Evolutionary conservation across 257 asterid species (phyloP), one percentile per base, ranked within the genome.

Genomic region (Nicotiana undulata): DNA sequence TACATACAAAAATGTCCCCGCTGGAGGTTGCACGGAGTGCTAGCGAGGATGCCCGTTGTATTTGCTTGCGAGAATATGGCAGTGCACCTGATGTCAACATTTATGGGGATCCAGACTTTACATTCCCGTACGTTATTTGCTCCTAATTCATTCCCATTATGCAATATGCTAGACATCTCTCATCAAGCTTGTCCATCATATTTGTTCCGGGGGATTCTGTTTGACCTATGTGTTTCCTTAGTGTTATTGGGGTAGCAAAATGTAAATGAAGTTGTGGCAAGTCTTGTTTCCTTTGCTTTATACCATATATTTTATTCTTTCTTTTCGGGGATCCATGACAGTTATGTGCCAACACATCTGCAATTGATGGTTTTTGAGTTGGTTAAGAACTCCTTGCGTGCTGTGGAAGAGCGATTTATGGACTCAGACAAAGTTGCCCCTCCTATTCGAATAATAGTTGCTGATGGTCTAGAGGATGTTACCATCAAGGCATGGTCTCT

Each of bases 401-500:
- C 99, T 85, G 98, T 95, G 66, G 97, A 93, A 89, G 99, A 95
- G 85, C 86, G 85, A 11, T 92, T 52, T 86, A 82, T 91, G 97
- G 92, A 95, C 61, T 89, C 97, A 0, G 99, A 93, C 82, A 89
- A 93, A 86, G 86, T 92, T 80, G 88, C 97, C 6, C 99, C 99
- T 49, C 97, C 99, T 64, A 63, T 95, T 65, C 89, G 98, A 20
- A 92, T 93, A 72, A 89, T 95, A 79, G 99, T 95, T 81, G 98
- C 99, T 63, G 99, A 93, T 89, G 99, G 99, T 49, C 74, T 89
- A 82, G 99, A 95, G 89, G 99, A 95, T 80, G 99, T 95, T 49
- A 95, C 99, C 6, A 95, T 95, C 32, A 95, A 95, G 97, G 99
- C 86, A 86, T 26, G 90, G 67, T 29, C 55, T 75, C 64, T 68